Conservation (phyloP, 108 stramenopile species). For the Cyclotella baltica region DNA sequence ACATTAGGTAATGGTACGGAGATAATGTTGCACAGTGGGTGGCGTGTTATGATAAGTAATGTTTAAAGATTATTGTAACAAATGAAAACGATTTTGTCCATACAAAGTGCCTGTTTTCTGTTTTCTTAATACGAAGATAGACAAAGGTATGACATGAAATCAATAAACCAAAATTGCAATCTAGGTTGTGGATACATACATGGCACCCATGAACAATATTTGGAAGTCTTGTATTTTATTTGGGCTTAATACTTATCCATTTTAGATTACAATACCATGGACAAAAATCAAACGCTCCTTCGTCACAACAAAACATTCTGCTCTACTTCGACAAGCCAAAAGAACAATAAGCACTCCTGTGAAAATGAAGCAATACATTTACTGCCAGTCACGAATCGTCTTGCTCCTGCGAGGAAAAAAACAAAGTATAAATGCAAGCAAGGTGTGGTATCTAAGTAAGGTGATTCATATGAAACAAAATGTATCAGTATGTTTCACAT, state of each 20-base stretch:
- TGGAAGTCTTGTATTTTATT: no score
- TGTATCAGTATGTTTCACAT: background rate
- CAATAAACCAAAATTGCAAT: no score
- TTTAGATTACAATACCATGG: no score
- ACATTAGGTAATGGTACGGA: background rate
- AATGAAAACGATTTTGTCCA: background rate
- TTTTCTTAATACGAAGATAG: no score
- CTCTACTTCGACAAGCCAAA: background rate
- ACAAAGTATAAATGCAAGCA: constrained; percentile 7
- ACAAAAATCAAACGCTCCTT: no score
- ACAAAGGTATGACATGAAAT: no score
- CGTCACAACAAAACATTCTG: background rate
- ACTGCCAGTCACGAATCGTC: constrained; percentile 39
- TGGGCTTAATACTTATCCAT: no score
- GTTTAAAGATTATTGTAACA: background rate
- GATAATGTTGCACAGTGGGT: background rate
- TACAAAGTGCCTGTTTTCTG: background rate
- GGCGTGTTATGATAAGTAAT: background rate
- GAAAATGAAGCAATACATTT: background rate
- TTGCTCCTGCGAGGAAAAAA: constrained; percentile 23
- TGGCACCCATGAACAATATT: no score
- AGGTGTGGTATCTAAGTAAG: background rate
- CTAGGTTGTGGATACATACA: no score
- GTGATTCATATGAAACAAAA: background rate
- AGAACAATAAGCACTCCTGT: background rate